Percentiles rank a stretch among this genome's conserved stretches.
Evolutionary conservation across 257 asterid genomes (phyloP).

Genomic region (Nicotiana knightiana): DNA sequence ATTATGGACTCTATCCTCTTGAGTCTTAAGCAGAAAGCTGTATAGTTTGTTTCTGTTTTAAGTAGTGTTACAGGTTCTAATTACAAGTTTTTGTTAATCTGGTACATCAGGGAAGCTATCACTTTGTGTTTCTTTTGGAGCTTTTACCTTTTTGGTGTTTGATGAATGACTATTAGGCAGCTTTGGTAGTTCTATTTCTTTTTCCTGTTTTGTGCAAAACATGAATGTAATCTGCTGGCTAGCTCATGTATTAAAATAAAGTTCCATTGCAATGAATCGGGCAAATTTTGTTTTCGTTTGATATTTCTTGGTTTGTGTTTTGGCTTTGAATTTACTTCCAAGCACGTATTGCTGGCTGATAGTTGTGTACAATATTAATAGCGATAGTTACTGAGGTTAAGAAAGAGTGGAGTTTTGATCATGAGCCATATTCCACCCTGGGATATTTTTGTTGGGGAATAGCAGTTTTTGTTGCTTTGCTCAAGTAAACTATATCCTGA

Average conservation of each 20-base stretch:
- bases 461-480: not conserved
- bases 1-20: not conserved
- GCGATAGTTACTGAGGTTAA: not conserved
- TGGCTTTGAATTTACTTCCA: not conserved
- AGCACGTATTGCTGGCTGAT: not conserved
- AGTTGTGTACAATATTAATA: not conserved
- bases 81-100: conserved; percentile 1
- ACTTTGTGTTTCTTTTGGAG: not conserved
- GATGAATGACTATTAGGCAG: not conserved
- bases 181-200: not conserved
- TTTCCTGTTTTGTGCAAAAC: not conserved
- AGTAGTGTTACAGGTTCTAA: not conserved
- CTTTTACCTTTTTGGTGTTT: not conserved
- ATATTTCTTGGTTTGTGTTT: not conserved
- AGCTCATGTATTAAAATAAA: too few species aligned
- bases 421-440: not conserved
- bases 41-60: not conserved
- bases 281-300: not conserved
- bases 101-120: not conserved
- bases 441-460: not conserved
- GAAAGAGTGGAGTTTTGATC: not conserved
- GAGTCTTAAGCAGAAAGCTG: not conserved
- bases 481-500: not conserved
- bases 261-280: not conserved
- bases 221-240: not conserved